A percentile compares a stretch with the other conserved stretches of the same genome.
phyloP scores from a whole-genome alignment of 805 yeast genomes.

The Lipomyces anomalus region DNA sequence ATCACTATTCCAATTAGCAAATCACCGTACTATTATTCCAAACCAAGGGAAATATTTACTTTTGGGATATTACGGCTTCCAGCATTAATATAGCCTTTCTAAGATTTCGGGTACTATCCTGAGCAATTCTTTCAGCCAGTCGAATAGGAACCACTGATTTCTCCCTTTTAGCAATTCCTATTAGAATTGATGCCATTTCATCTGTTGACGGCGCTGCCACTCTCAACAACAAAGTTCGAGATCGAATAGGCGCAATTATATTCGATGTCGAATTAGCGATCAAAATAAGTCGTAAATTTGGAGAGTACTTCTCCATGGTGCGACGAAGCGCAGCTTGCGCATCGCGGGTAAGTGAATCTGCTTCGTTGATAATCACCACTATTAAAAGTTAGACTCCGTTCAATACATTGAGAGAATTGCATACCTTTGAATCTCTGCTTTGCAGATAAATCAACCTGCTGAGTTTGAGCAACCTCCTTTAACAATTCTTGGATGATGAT shows the following conservation, averaged over 20 bases:
- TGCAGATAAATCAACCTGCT: conserved; percentile 76
- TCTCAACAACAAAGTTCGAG: conserved; percentile 84
- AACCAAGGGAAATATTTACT: conserved; percentile 3
- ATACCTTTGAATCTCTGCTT: conserved; percentile 40
- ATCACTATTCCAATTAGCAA: conserved; percentile 4
- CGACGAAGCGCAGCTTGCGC: conserved; percentile 95
- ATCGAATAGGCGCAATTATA: conserved; percentile 88
- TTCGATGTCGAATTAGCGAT: conserved; percentile 86
- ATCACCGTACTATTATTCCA: not conserved
- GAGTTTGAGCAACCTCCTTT: conserved; percentile 92
- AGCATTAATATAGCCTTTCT: conserved; percentile 71
- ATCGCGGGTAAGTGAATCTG: conserved; percentile 81
- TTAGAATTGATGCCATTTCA: conserved; percentile 56
- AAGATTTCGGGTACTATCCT: conserved; percentile 59
- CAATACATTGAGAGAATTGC: conserved; percentile 28
- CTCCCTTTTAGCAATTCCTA: conserved; percentile 55
- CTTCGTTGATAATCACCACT: conserved; percentile 89
- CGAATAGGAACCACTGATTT: conserved; percentile 36
- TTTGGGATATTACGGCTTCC: conserved; percentile 58
- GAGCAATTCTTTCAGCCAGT: conserved; percentile 49
- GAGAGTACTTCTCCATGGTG: conserved; percentile 92
- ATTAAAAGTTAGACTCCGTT: too few species aligned
- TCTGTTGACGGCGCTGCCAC: conserved; percentile 68
- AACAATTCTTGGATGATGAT: conserved; percentile 89
- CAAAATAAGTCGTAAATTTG: conserved; percentile 75